Evolutionary conservation across 192 early-diverging fungal species (phyloP).

Genomic region (Thoreauomyces humboldtii): DNA sequence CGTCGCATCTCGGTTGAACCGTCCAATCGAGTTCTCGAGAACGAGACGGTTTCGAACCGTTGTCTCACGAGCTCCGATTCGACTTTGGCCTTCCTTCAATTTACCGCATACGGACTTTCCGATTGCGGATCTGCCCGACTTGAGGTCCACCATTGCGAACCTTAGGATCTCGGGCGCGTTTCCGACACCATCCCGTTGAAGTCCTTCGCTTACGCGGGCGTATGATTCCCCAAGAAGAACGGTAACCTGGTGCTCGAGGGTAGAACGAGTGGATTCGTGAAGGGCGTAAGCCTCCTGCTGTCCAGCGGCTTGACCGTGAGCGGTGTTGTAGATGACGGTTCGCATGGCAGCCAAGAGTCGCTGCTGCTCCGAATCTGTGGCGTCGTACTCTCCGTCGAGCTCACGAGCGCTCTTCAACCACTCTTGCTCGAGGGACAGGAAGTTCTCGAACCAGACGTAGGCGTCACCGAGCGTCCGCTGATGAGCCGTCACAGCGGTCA

Average conservation of each 20-base stretch:
- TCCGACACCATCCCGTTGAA: background rate
- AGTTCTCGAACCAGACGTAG: background rate
- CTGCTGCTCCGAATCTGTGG: background rate
- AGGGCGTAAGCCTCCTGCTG: conserved; percentile 11
- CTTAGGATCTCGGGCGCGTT: background rate
- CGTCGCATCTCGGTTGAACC: conserved; percentile 4
- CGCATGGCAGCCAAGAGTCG: conserved; percentile 16
- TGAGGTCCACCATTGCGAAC: background rate
- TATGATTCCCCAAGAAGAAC: background rate
- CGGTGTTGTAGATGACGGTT: conserved; percentile 15
- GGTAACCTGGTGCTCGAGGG: conserved; percentile 1
- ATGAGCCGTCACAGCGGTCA: background rate
- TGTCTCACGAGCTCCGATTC: background rate
- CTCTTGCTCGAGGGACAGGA: background rate
- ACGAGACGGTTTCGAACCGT: background rate
- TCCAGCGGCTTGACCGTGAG: conserved; percentile 11
- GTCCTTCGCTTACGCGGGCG: background rate
- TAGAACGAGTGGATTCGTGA: conserved; percentile 4
- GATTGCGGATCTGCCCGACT: background rate
- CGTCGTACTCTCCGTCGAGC: background rate
- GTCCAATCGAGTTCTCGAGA: background rate
- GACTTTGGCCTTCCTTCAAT: background rate
- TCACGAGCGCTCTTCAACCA: conserved; percentile 1
- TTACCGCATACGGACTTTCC: background rate
- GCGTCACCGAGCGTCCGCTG: background rate